These are phyloP conservation scores for Penicillium soppii DNA, from an alignment of 495 filamentous ascomycete species.

Conservation along the genomic window DNA sequence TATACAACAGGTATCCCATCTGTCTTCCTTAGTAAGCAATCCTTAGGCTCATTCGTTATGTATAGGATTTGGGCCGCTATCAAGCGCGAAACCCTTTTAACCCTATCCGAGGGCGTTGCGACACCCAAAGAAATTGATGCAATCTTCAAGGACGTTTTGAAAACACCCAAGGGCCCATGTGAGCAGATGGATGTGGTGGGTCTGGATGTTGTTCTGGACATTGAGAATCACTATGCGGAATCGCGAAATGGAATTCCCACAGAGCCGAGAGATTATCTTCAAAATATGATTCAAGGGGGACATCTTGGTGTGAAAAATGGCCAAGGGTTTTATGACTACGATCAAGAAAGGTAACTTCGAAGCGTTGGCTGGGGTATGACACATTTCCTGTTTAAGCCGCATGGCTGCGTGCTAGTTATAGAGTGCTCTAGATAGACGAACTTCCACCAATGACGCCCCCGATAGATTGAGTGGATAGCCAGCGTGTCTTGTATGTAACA, in stretches of 20 bases:
- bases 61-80: slow-evolving; percentile 43
- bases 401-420: too few relatives aligned
- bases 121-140: slow-evolving; percentile 35
- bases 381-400: too few relatives aligned
- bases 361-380: too few relatives aligned
- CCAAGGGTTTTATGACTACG: slow-evolving; percentile 32
- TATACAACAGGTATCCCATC: slow-evolving; percentile 35
- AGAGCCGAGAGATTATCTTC: slow-evolving; percentile 21
- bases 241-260: slow-evolving; percentile 17
- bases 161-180: slow-evolving; percentile 36
- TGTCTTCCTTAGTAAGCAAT: background rate
- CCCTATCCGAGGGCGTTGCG: slow-evolving; percentile 32
- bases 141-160: slow-evolving; percentile 39
- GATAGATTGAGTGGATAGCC: too few relatives aligned
- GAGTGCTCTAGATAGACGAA: too few relatives aligned
- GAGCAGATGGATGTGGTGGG: slow-evolving; percentile 45
- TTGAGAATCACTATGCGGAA: slow-evolving; percentile 40
- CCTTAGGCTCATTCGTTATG: background rate
- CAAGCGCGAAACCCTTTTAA: slow-evolving; percentile 36
- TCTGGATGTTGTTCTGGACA: slow-evolving; percentile 37
- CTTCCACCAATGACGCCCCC: too few relatives aligned
- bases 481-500: too few relatives aligned
- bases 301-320: slow-evolving; percentile 31
- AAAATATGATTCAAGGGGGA: slow-evolving; percentile 24
- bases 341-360: too few relatives aligned